These are phyloP conservation scores for Ustilago xerochloae DNA, from an alignment of 1,284 basidiomycete species.

Conservation along the genomic window DNA sequence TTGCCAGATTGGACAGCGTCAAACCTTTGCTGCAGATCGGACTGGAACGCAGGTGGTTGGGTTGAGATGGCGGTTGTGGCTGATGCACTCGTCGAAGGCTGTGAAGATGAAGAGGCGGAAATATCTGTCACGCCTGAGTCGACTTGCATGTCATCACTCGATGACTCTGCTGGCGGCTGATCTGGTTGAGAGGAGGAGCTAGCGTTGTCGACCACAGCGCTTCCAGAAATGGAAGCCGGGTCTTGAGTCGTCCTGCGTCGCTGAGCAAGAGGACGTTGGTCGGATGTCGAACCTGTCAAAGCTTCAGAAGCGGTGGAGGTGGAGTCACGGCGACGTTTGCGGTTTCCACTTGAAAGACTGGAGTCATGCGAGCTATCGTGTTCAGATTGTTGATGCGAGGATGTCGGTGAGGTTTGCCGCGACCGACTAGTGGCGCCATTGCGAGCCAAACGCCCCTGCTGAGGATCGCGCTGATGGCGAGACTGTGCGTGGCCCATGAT, in stretches of 20 bases:
- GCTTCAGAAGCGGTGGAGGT: not conserved
- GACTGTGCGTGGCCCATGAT: constrained; percentile 41
- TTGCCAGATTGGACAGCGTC: constrained; percentile 2
- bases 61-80: not conserved
- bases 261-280: constrained; percentile 1
- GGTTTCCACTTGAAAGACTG: not conserved
- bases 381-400: not conserved
- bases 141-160: constrained; percentile 12
- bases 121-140: too few species aligned
- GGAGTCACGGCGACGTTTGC: constrained; percentile 27
- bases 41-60: not conserved
- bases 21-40: constrained; percentile 15
- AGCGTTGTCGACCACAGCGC: not conserved
- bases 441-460: not conserved
- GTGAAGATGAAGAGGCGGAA: not conserved
- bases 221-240: not conserved
- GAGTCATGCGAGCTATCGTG: not conserved
- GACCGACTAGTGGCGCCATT: not conserved
- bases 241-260: constrained; percentile 10
- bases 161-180: not conserved
- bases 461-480: constrained; percentile 15
- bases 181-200: not conserved
- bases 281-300: not conserved
- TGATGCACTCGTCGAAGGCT: not conserved
- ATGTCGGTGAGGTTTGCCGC: not conserved